Evolutionary conservation across 2,329 filamentous ascomycete species (phyloP), one percentile per base, ranked within the genome.

Genomic region (Claviceps monticola): DNA sequence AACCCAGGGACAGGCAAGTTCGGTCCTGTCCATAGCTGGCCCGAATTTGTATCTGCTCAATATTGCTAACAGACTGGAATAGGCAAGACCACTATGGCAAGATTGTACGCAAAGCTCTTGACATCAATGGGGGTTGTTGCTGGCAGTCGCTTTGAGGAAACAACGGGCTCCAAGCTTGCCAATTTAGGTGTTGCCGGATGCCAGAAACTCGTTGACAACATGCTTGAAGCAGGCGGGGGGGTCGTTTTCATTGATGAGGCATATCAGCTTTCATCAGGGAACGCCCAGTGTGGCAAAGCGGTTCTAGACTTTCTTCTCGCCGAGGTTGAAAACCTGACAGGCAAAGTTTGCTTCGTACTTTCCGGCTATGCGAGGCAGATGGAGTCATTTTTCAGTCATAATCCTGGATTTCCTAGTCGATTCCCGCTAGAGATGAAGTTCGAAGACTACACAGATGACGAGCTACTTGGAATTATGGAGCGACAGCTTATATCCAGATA

Each of bases 221-320:
- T 90, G 39, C 60, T 79, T 4, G 69, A 80, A 29, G 56, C 65
- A 0, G 80, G 78, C 0, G 86, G 85, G 0, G 86, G 86, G 0
- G 82, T 82, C 0, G 59, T 88, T 1, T 90, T 91, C 60, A 83
- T 91, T 21, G 86, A 91, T 54, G 86, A 91, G 62, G 84, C 86
- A 0, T 89, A 91, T 59, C 85, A 90, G 56, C 70, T 91, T 0
- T 74, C 79, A 0, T 78, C 77, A 1, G 75, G 75, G 0, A 76
- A 78, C 51, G 83, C 68, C 21, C 58, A 62, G 2, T 77, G 76
- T 0, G 84, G 85, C 0, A 69, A 66, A 0, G 73, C 75, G 0
- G 83, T 88, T 0, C 68, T 91, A 0, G 84, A 91, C 55, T 86
- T 75, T 54, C 68, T 91, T 0, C 74, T 91, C 0, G 74, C 83